Base-by-base conservation (phyloP, 2,329 filamentous ascomycete species). In the Cucurbitaria berberidis region DNA sequence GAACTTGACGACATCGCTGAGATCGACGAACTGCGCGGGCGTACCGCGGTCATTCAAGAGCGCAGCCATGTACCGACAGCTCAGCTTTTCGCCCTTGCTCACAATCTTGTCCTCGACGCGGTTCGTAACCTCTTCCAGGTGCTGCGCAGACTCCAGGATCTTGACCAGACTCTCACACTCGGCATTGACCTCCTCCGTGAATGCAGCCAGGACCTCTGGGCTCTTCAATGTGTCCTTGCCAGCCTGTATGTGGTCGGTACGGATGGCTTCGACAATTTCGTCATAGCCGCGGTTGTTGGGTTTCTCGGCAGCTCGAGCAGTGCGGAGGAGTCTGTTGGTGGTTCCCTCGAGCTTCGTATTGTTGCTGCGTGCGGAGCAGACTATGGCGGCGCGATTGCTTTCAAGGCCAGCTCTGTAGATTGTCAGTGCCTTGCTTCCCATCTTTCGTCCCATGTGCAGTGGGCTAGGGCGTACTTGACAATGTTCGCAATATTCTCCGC, bases 301-400 rank as follows among this genome's bases (percentile, higher is more conserved):
- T 47, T 73, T 74, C 56, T 77, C 77, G 41, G 79, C 79, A 60
- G 79, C 78, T 45, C 78, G 71, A 32, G 80, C 80, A 51, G 76
- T 74, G 53, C 79, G 77, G 21, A 82, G 74, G 35, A 82, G 75
- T 43, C 77, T 86, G 77, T 96, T 98, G 32, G 95, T 99, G 54
- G 95, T 99, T 57, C 95, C 95, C 66, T 96, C 91, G 48, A 88
- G 86, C 80, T 99, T 99, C 74, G 93, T 96, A 59, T 91, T 93
- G 55, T 90, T 95, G 78, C 92, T 97, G 73, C 95, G 84, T 36
- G 95, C 95, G 56, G 95, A 99, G 78, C 95, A 99, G 52, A 99
- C 93, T 51, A 99, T 89, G 51, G 92, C 93, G 60, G 97, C 87
- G 74, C 88, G 88, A 71, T 91, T 87, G 51, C 85, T 80, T 48